phyloP scores from a whole-genome alignment of 2,329 filamentous ascomycete genomes.

The Metarhizium brunneum region DNA sequence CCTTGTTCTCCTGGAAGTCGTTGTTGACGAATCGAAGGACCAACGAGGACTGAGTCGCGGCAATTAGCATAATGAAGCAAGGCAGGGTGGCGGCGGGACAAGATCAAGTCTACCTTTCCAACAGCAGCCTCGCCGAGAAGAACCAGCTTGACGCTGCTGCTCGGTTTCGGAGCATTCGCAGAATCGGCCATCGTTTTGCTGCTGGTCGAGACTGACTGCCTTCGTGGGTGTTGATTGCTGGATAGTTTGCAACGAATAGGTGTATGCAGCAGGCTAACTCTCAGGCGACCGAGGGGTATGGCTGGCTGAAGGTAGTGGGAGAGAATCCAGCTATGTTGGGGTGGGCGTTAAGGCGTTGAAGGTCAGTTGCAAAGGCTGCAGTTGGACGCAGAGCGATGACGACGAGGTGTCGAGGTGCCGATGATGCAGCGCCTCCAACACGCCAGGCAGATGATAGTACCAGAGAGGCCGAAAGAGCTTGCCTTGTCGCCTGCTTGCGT shows the following conservation, averaged over 20 bases:
- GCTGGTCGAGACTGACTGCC: neutral
- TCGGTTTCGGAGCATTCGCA: slow-evolving; percentile 71
- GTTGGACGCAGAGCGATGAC: neutral
- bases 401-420: neutral
- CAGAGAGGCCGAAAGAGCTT: too few relatives aligned
- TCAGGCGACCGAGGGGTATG: neutral
- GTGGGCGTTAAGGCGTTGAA: neutral
- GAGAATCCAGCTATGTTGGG: neutral
- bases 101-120: slow-evolving; percentile 65
- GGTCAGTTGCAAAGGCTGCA: neutral
- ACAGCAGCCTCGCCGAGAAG: slow-evolving; percentile 95
- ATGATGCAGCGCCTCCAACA: too few relatives aligned
- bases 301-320: neutral
- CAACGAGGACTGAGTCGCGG: slow-evolving; percentile 67
- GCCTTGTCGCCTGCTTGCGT: too few relatives aligned
- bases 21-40: slow-evolving; percentile 99
- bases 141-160: slow-evolving; percentile 99
- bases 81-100: neutral
- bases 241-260: neutral
- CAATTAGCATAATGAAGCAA: slow-evolving; percentile 12
- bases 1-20: slow-evolving; percentile 99
- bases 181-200: slow-evolving; percentile 32
- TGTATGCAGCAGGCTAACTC: neutral
- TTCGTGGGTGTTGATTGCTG: neutral
- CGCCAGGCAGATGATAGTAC: too few relatives aligned